Conservation (phyloP, 192 early-diverging fungal species). For the Entomortierella lignicola region DNA sequence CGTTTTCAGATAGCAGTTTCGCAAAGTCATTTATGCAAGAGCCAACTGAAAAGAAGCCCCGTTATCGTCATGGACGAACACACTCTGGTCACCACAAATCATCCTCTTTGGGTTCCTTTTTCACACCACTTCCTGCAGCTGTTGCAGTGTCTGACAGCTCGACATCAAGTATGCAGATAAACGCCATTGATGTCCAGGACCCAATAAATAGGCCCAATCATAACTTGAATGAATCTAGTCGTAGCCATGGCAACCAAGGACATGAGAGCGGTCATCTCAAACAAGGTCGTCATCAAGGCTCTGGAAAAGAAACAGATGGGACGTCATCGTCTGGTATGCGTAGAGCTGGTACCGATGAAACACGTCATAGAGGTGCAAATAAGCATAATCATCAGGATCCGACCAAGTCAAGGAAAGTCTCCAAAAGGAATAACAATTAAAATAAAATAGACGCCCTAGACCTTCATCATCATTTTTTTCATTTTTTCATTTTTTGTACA, state of each 20-base stretch:
- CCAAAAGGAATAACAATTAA: slow-evolving; percentile 11
- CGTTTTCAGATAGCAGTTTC: neutral
- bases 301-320: slow-evolving; percentile 6
- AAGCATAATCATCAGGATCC: slow-evolving; percentile 9
- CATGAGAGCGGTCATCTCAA: neutral
- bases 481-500: neutral
- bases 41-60: slow-evolving; percentile 8
- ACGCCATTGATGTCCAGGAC: slow-evolving; percentile 1
- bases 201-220: neutral
- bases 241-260: neutral
- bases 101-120: slow-evolving; percentile 34
- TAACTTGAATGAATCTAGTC: neutral
- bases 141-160: neutral
- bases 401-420: neutral
- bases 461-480: too few relatives aligned
- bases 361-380: slow-evolving; percentile 14
- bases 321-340: neutral
- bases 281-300: slow-evolving; percentile 8
- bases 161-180: slow-evolving; percentile 4
- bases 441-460: neutral
- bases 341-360: slow-evolving; percentile 20
- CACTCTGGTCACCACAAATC: slow-evolving; percentile 42
- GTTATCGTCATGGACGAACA: slow-evolving; percentile 25
- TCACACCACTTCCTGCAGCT: slow-evolving; percentile 14
- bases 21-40: neutral